Percentiles rank a stretch among this genome's conserved stretches.
Conservation (phyloP, 2,329 filamentous ascomycete species). For the Nemania bipapillata region DNA sequence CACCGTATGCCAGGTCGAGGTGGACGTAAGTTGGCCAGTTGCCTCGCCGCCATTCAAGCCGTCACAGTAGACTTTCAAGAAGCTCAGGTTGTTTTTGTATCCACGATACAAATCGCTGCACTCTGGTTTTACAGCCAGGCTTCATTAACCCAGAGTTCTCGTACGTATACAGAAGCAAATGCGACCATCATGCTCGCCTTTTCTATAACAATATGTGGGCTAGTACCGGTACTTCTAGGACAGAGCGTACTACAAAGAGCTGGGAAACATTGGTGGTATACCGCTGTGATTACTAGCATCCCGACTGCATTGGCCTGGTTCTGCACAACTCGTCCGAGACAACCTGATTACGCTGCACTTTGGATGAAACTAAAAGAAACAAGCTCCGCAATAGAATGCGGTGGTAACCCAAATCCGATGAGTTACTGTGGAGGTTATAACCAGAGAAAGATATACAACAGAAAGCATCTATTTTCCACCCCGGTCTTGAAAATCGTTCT, state of each 20-base stretch:
- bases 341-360: neutral
- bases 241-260: slow-evolving; percentile 4
- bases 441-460: neutral
- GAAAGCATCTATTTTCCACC: neutral
- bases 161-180: neutral
- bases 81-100: slow-evolving; percentile 9
- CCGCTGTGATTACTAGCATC: neutral
- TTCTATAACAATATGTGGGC: neutral
- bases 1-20: neutral
- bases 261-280: slow-evolving; percentile 18
- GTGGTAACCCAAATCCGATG: neutral
- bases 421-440: neutral
- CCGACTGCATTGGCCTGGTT: neutral
- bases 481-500: neutral
- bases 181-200: neutral
- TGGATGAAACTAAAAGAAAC: neutral
- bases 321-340: neutral
- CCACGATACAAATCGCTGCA: slow-evolving; percentile 10
- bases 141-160: neutral
- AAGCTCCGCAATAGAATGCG: neutral
- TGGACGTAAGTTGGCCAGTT: neutral
- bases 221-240: slow-evolving; percentile 6
- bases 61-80: slow-evolving; percentile 16
- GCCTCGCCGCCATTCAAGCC: neutral
- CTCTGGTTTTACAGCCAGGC: neutral